A percentile compares a stretch with the other conserved stretches of the same genome.
Conservation (phyloP, 2,329 filamentous ascomycete species). For the Emmonsiellopsis sp. region DNA sequence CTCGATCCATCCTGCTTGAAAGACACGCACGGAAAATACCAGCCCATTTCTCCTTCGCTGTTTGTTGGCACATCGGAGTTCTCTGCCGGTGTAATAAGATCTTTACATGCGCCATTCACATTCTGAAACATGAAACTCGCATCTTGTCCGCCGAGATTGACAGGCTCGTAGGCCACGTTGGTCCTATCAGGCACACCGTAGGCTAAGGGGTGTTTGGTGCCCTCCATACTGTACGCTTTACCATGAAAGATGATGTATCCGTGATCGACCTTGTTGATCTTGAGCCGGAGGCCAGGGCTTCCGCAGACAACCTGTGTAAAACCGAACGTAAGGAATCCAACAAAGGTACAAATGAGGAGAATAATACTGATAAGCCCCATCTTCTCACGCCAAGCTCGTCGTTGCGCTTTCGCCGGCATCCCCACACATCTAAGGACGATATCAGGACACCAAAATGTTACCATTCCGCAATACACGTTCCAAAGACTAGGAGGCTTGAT, state of each 20-base stretch:
- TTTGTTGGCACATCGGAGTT: constrained; percentile 74
- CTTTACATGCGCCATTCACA: constrained; percentile 95
- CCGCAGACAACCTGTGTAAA: constrained; percentile 87
- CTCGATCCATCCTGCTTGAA: constrained; percentile 92
- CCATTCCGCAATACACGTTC: constrained; percentile 87
- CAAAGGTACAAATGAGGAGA: constrained; percentile 71
- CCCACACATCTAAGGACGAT: constrained; percentile 78
- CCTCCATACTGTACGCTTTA: constrained; percentile 71
- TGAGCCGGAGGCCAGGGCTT: constrained; percentile 59
- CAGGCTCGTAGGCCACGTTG: constrained; percentile 78
- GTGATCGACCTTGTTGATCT: constrained; percentile 66
- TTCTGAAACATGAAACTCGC: constrained; percentile 98
- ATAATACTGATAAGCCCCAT: constrained; percentile 96
- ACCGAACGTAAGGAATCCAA: constrained; percentile 93
- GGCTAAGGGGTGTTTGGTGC: constrained; percentile 69
- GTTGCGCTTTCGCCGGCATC: constrained; percentile 74
- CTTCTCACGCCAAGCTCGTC: constrained; percentile 94
- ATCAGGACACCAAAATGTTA: constrained; percentile 92
- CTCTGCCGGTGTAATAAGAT: constrained; percentile 62
- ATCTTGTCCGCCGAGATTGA: constrained; percentile 77
- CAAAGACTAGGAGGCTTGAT: constrained; percentile 76
- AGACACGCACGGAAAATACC: constrained; percentile 91
- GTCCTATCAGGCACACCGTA: constrained; percentile 62
- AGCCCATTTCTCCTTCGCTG: constrained; percentile 63
- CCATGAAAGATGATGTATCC: constrained; percentile 98